A percentile compares a stretch with the other conserved stretches of the same genome.
These are phyloP conservation scores for Rosellinia necatrix DNA, from an alignment of 2,329 filamentous ascomycete species.

Conservation along the genomic window DNA sequence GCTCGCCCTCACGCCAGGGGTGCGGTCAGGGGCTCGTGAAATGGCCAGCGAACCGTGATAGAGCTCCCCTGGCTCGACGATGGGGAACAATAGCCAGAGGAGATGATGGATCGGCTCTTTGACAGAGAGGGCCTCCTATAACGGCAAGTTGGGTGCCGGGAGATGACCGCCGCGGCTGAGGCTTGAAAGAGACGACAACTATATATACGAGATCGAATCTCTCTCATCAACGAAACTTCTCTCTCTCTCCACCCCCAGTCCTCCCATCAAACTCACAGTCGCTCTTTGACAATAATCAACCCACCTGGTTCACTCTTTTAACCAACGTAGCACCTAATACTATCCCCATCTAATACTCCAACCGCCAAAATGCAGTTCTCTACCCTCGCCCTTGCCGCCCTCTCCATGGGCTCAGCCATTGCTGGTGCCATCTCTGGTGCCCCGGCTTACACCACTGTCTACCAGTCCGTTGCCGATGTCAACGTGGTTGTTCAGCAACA, in stretches of 20 bases:
- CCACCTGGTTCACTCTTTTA: constrained; percentile 28
- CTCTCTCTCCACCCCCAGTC: constrained; percentile 4
- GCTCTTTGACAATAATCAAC: constrained; percentile 20
- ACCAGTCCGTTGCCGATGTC: constrained; percentile 27
- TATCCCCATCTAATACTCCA: constrained; percentile 4
- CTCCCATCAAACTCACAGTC: constrained; percentile 14
- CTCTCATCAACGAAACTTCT: background rate
- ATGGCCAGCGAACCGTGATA: constrained; percentile 30
- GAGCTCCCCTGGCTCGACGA: constrained; percentile 26
- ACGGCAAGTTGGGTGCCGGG: background rate
- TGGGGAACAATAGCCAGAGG: constrained; percentile 16
- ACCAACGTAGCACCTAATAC: background rate
- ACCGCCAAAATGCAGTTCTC: constrained; percentile 41
- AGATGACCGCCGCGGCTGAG: background rate
- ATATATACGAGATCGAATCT: constrained; percentile 22
- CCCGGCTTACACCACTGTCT: constrained; percentile 24
- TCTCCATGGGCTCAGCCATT: constrained; percentile 41
- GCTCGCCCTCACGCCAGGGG: background rate
- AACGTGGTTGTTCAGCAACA: constrained; percentile 30
- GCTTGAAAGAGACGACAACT: background rate
- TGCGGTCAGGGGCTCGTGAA: constrained; percentile 1
- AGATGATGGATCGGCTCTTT: background rate
- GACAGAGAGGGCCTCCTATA: background rate
- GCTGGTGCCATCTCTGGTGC: constrained; percentile 32
- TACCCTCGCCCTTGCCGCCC: constrained; percentile 38